Evolutionary conservation across 257 asterid species (phyloP).

Genomic region (Gentiana macrophylla): DNA sequence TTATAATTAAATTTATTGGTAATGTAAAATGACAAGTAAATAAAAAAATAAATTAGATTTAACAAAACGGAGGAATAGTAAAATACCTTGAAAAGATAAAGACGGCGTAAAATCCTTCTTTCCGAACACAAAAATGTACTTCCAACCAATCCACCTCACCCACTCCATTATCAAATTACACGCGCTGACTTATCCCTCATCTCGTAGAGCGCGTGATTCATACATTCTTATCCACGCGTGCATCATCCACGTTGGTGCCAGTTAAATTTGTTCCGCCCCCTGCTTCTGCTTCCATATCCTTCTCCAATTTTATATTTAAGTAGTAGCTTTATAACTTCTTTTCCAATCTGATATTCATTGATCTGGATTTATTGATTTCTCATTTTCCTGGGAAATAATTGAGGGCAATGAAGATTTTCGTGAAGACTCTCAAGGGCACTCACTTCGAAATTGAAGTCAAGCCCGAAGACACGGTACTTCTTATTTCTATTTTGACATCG

Average conservation of each 20-base stretch:
- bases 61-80: too few species aligned
- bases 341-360: not conserved
- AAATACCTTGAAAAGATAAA: not conserved
- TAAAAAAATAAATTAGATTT: too few species aligned
- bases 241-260: not conserved
- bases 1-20: too few species aligned
- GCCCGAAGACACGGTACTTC: slow-evolving; percentile 22
- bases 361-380: not conserved
- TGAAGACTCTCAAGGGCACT: slow-evolving; percentile 31
- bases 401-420: slow-evolving; percentile 25
- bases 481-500: not conserved
- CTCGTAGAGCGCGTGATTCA: not conserved
- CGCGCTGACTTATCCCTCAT: not conserved
- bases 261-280: slow-evolving; percentile 4
- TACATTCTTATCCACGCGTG: not conserved
- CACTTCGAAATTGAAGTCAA: slow-evolving; percentile 28
- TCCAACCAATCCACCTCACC: not conserved
- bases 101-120: not conserved
- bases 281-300: slow-evolving; percentile 4
- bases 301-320: not conserved
- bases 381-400: not conserved
- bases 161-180: not conserved
- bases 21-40: too few species aligned
- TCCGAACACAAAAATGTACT: slow-evolving; percentile 11
- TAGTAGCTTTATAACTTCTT: not conserved